A percentile compares a stretch with the other conserved stretches of the same genome.
Conservation (phyloP, 805 yeast genomes). For the Limtongia smithiae region DNA sequence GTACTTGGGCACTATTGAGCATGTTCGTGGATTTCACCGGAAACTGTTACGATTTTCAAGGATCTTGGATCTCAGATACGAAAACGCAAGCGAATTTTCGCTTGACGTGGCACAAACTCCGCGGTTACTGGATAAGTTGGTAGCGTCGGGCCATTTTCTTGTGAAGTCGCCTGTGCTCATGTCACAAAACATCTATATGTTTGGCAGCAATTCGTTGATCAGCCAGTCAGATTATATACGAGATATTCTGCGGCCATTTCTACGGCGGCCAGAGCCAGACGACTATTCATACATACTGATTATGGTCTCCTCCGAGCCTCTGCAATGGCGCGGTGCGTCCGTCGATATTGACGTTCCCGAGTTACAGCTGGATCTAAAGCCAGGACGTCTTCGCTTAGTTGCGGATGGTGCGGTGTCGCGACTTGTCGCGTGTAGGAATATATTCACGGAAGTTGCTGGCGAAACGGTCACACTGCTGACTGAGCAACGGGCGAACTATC, state of each 20-base stretch:
- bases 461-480: slow-evolving; percentile 47
- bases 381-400: slow-evolving; percentile 64
- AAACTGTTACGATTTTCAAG: slow-evolving; percentile 71
- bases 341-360: slow-evolving; percentile 46
- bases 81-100: slow-evolving; percentile 55
- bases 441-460: slow-evolving; percentile 55
- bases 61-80: slow-evolving; percentile 59
- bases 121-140: slow-evolving; percentile 55
- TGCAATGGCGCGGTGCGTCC: slow-evolving; percentile 86
- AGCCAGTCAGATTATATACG: slow-evolving; percentile 18
- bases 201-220: slow-evolving; percentile 58
- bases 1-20: slow-evolving; percentile 41
- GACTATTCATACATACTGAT: slow-evolving; percentile 20
- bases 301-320: slow-evolving; percentile 73
- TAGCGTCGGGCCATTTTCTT: slow-evolving; percentile 67
- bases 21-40: slow-evolving; percentile 56
- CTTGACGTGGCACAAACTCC: slow-evolving; percentile 38
- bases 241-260: slow-evolving; percentile 19
- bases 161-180: slow-evolving; percentile 71
- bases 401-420: slow-evolving; percentile 64
- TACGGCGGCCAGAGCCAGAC: slow-evolving; percentile 11
- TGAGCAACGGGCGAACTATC: slow-evolving; percentile 66
- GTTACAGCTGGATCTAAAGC: slow-evolving; percentile 50
- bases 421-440: slow-evolving; percentile 53
- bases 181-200: slow-evolving; percentile 69